phyloP scores from a whole-genome alignment of 306 rosid species.

The Geum urbanum region DNA sequence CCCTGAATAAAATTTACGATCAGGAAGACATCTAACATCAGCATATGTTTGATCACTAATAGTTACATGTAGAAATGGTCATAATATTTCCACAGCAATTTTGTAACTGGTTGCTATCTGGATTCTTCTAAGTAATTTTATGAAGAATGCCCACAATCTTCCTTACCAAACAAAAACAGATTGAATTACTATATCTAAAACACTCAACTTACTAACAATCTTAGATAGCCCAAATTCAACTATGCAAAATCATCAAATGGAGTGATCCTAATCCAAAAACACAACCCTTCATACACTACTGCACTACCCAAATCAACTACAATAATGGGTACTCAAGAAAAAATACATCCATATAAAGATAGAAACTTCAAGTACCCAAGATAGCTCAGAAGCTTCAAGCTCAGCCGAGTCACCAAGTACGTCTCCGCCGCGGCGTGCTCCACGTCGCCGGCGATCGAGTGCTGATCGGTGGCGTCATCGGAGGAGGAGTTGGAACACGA shows the following conservation, averaged over 20 bases:
- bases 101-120: neutral
- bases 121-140: neutral
- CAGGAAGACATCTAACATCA: constrained; percentile 34
- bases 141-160: neutral
- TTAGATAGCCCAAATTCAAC: neutral
- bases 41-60: neutral
- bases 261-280: neutral
- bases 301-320: constrained; percentile 3
- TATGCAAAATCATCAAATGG: neutral
- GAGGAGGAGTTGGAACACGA: constrained; percentile 9
- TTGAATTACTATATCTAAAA: neutral
- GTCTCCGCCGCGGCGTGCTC: constrained; percentile 60
- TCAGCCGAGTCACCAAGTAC: constrained; percentile 53
- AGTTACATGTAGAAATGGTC: neutral
- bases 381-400: constrained; percentile 58
- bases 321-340: neutral
- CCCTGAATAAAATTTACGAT: constrained; percentile 63
- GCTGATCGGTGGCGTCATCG: constrained; percentile 2
- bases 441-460: constrained; percentile 37
- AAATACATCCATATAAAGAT: neutral
- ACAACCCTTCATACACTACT: neutral
- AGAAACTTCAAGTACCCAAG: constrained; percentile 53
- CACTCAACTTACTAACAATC: neutral
- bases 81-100: neutral
- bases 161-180: neutral